Evolutionary conservation across 192 early-diverging fungal genomes (phyloP), one percentile per base, ranked within the genome.

Genomic region (Dissophora ornata): DNA sequence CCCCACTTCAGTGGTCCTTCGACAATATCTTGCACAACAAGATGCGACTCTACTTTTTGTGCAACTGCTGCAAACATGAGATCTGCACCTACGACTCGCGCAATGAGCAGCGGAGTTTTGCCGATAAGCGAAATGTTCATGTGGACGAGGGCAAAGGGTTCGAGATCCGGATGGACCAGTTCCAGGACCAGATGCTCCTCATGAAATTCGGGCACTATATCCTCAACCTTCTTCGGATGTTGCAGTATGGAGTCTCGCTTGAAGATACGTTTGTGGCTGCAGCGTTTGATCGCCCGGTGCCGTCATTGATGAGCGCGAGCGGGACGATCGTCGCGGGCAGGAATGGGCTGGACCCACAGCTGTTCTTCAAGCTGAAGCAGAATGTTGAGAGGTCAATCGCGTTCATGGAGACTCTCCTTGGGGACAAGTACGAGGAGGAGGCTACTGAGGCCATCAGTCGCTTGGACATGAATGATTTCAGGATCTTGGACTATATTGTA

Each of bases 1-100:
- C 59, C 36, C 71, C 71, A 0, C 30, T 47, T 38, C 62, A 46
- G 26, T 75, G 71, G 71, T 61, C 57, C 2, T 41, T 30, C 48
- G 42, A 52, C n/a, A 67, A 67, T 29, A 60, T 75, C 21, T 45
- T 75, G 3, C 71, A 75, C 44, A 75, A 75, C 51, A 75, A 75
- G 25, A 67, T 75, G 57, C 71, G 71, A 7, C 63, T 75, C 12
- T 28, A 75, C 33, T 75, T 75, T 16, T 19, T 75, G 2, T 75
- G 71, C 44, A 57, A 75, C 22, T 67, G 63, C 45, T 75, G 71
- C 16, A 51, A 61, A 26, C 70, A 65, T 19, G 55, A 74, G 25
- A 45, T 57, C 5, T 19, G 11, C 6, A 41, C 25, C 1, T 9
- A 32, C 38, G 42, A 57, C 4, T 26, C 16, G 7, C 19, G 21